Evolutionary conservation across 106 monocot species (phyloP), one percentile per base, ranked within the genome.

Genomic region (Allium sativum): DNA sequence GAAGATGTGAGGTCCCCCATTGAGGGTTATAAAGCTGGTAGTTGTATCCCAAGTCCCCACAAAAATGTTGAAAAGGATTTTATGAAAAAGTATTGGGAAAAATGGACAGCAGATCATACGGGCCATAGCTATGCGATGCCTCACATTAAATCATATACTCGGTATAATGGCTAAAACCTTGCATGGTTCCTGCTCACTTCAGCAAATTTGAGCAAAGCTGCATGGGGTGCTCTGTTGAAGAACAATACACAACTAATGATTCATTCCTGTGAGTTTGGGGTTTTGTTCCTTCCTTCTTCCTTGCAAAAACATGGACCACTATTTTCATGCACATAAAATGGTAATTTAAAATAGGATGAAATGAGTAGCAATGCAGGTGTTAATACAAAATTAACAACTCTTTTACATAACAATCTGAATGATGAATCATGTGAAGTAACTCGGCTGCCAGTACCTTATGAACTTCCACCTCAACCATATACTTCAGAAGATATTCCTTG

Each of bases 31-130:
- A 82, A 82, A 60, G 92, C 92, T 74, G 98, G 98, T 53, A 88
- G 68, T 78, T 72, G 80, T 42, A 81, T 98, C 76, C 98, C 98
- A 42, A 92, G 92, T 68, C 88, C 98, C 46, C 85, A 80, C 68
- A 98, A 92, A 76, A 98, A 98, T 78, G 92, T 98, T 9, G 98
- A 98, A 62, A 98, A 88, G 59, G 98, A 83, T 3, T 88, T 98
- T 66, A 21, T 98, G 58, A 98, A 69, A 45, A 92, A 82, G 61
- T 98, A 91, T 69, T 98, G 96, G 96, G 75, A 87, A 59, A 98
- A 64, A 81, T 98, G 96, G 91, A 92, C 78, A 51, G 87, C 91
- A 63, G 68, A 59, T 19, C 96, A 98, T 59, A 78, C 78, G 12
- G 88, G 96, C 10, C 79, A 82, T 15, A 82, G 87, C 90, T 96